Evolutionary conservation across 495 filamentous ascomycete genomes (phyloP).

Genomic region (Neurospora sp.): DNA sequence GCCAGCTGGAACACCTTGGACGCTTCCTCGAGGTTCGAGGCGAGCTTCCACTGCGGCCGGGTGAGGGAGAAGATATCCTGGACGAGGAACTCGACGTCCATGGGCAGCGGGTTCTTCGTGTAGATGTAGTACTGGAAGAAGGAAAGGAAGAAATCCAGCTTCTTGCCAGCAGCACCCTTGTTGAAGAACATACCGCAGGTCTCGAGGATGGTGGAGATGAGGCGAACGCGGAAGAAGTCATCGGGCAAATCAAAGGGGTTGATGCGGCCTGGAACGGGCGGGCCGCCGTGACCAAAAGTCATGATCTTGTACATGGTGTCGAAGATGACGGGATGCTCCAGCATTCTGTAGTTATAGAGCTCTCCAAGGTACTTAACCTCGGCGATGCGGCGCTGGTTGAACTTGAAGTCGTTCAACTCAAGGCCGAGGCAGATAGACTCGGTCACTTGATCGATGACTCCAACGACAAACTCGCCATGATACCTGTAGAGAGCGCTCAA

Average conservation of each 20-base stretch:
- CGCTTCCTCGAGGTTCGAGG: slow-evolving; percentile 71
- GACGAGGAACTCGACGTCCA: slow-evolving; percentile 95
- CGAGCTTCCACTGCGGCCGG: slow-evolving; percentile 85
- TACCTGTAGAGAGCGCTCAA: slow-evolving; percentile 80
- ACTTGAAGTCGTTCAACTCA: slow-evolving; percentile 95
- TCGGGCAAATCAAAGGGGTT: slow-evolving; percentile 78
- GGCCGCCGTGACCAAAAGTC: slow-evolving; percentile 81
- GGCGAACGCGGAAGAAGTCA: slow-evolving; percentile 88
- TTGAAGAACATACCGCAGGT: slow-evolving; percentile 96
- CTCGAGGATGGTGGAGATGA: slow-evolving; percentile 83
- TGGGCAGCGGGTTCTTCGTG: slow-evolving; percentile 85
- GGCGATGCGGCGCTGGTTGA: slow-evolving; percentile 89
- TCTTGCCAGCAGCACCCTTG: slow-evolving; percentile 86
- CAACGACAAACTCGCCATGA: slow-evolving; percentile 81
- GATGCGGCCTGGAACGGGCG: slow-evolving; percentile 63
- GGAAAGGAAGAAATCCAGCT: slow-evolving; percentile 94
- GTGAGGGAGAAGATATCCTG: slow-evolving; percentile 82
- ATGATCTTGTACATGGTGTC: slow-evolving; percentile 91
- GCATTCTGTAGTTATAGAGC: slow-evolving; percentile 95
- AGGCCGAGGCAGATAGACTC: slow-evolving; percentile 83
- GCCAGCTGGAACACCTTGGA: slow-evolving; percentile 76
- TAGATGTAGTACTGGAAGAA: slow-evolving; percentile 98
- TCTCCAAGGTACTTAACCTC: slow-evolving; percentile 96
- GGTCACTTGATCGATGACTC: slow-evolving; percentile 78
- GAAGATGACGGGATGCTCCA: slow-evolving; percentile 92